Conservation (phyloP, 176 grass and related monocot genomes). For the Zea mays region DNA sequence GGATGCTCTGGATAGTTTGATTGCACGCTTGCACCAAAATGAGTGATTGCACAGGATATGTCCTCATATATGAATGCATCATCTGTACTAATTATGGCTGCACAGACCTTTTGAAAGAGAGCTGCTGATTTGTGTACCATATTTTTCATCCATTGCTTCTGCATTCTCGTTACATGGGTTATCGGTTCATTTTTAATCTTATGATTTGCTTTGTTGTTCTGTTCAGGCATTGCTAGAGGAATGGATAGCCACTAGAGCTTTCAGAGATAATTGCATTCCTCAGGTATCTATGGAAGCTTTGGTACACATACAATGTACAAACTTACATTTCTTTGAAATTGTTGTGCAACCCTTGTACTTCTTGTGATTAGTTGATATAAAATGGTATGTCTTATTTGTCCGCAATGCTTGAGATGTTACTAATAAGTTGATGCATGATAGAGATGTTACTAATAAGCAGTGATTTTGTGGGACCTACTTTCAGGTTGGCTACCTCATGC, state of each 20-base stretch:
- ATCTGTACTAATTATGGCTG: constrained; percentile 21
- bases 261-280: constrained; percentile 68
- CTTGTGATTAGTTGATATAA: not conserved
- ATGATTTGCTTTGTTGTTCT: constrained; percentile 38
- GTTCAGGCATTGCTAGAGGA: constrained; percentile 93
- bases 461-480: not conserved
- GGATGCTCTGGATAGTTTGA: no score
- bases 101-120: not conserved
- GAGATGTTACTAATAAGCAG: not conserved
- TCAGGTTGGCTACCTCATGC: constrained; percentile 17
- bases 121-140: not conserved
- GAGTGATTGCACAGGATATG: no score
- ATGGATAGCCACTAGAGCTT: constrained; percentile 88
- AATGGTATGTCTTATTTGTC: not conserved
- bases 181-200: constrained; percentile 27
- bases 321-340: not conserved
- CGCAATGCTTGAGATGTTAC: no score
- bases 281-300: constrained; percentile 55
- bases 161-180: constrained; percentile 18
- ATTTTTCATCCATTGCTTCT: not conserved
- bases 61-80: not conserved
- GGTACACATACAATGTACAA: constrained; percentile 12
- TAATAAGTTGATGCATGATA: constrained; percentile 19
- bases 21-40: no score
- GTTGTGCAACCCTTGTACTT: not conserved